Conservation (phyloP, 1,284 basidiomycete genomes). For the Inonotus obliquus region DNA sequence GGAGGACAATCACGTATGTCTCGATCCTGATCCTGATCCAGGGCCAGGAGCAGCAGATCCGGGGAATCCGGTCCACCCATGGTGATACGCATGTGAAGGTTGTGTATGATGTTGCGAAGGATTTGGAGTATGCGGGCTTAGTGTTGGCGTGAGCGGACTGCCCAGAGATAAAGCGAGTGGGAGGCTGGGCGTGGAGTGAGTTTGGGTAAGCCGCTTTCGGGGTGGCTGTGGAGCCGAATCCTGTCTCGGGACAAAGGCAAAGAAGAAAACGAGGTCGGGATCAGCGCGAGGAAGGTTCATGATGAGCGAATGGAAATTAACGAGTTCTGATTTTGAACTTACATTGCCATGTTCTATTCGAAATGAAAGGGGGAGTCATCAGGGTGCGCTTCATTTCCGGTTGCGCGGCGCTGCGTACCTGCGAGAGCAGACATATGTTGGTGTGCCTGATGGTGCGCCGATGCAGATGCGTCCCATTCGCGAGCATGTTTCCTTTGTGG, state of each 20-base stretch:
- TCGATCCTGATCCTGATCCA: not conserved
- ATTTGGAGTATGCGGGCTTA: not conserved
- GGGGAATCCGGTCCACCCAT: not conserved
- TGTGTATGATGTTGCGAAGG: not conserved
- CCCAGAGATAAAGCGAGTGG: not conserved
- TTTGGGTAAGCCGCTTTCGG: constrained; percentile 14
- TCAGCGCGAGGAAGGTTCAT: not conserved
- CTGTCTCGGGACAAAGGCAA: not conserved
- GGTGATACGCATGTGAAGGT: not conserved
- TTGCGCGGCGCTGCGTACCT: not conserved
- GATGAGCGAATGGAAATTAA: not conserved
- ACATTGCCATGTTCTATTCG: constrained; percentile 8
- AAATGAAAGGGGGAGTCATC: not conserved
- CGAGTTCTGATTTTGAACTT: too few species aligned
- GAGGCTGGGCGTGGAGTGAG: not conserved
- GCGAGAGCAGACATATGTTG: not conserved
- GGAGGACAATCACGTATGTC: not conserved
- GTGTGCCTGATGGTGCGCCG: not conserved
- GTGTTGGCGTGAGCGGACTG: not conserved
- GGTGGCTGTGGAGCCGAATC: constrained; percentile 4
- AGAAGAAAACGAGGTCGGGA: not conserved
- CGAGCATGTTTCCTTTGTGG: constrained; percentile 12
- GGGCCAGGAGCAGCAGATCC: not conserved
- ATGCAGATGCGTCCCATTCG: constrained; percentile 8
- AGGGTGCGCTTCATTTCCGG: not conserved